Evolutionary conservation across 495 filamentous ascomycete genomes (phyloP), one percentile per base, ranked within the genome.

Genomic region (Lepraria neglecta): DNA sequence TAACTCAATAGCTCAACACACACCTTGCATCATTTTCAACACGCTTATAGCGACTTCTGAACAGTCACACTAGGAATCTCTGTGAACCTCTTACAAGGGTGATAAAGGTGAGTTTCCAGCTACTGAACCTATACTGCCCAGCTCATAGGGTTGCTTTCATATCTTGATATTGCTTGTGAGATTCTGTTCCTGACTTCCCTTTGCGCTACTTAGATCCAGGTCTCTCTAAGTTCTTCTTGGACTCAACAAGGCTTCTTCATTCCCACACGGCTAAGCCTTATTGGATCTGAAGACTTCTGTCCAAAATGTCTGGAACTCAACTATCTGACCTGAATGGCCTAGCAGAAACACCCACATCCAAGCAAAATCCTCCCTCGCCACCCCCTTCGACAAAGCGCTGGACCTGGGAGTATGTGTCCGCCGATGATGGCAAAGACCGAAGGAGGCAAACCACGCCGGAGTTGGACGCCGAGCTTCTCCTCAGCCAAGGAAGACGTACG

Each of bases 301-400:
- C 12, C 35, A 38, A 38, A 2, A 38, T 38, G 35, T 38, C 35
- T 38, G 35, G 12, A 38, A 38, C 4, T 38, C 35, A 7, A 38
- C 4, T 10, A 11, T 38, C 35, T 2, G 35, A 7, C 35, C 7
- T 7, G 12, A 38, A 1, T 38, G 35, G 35, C 35, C 35, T 7
- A 54, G n/a, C 4, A 5, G 17, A 33, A 19, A 12, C 28, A 35
- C n/a, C 51, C 30, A 19, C 7, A 1, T 19, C 31, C 10, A 54
- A 15, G 31, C 51, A 28, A 9, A 52, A 19, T 17, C 15, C 31
- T 28, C n/a, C 30, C 19, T n/a, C 11, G 35, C 31, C 51, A 19
- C 51, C 51, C 31, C 51, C 51, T 7, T 54, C 51, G 9, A 54
- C 51, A 7, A 54, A 54, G 35, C 51, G 51, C 17, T 54, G 51